Base-by-base conservation (phyloP, 2,329 filamentous ascomycete genomes). In the Lomentospora prolificans region DNA sequence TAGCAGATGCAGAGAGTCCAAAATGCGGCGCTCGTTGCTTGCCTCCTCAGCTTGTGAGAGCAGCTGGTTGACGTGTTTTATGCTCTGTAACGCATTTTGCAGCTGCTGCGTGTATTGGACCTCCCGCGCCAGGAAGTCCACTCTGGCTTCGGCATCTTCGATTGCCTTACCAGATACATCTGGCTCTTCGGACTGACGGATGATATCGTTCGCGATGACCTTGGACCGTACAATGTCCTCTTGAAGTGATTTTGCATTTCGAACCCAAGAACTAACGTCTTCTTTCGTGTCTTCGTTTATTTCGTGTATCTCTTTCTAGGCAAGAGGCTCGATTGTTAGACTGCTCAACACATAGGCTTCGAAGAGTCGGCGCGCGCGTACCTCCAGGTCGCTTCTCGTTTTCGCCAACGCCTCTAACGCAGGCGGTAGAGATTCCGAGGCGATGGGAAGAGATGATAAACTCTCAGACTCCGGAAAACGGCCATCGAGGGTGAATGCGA, bases 261-360 rank as follows among this genome's bases (percentile, higher is more conserved):
- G 73, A 57, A 95, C 88, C 92, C 92, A 97, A 53, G 85, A 81
- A 65, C 90, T 87, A 53, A 96, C 86, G 64, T 95, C 87, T 39
- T 85, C 81, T 57, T 85, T 87, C 17, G 84, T 87, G 61, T 90
- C 84, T 65, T 84, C 81, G 69, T 91, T 95, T 59, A 94, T 81
- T 22, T 75, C 69, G 60, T 85, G 86, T 57, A 97, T 86, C 63
- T 95, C 85, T 58, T 78, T 71, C 84, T 88, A 57, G 9, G 4
- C 12, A 22, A 19, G 14, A 55, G 31, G 36, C 14, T 33, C 41
- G 30, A 6, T 22, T 19, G 12, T 39, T 12, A 9, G 14, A 48
- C 8, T 27, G 19, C 33, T 14, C 24, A 12, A 10, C n/a, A 25
- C 14, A 48, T 22, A 10, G 7, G 44, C 5, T 8, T 36, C 9